A percentile compares a stretch with the other conserved stretches of the same genome.
Evolutionary conservation across 2,329 filamentous ascomycete species (phyloP).

Genomic region (Epichloe amarillans): DNA sequence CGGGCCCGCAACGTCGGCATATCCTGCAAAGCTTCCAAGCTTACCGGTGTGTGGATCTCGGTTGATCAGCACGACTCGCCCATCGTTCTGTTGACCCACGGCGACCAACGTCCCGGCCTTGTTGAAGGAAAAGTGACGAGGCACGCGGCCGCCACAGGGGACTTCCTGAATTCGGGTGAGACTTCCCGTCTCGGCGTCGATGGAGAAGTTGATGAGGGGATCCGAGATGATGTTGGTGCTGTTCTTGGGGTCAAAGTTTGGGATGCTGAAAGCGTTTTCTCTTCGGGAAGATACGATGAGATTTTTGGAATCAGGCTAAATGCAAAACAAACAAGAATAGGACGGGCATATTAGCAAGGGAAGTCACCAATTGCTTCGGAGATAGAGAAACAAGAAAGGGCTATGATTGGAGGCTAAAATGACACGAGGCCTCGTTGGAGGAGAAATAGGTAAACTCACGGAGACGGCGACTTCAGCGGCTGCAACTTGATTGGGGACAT

Average conservation of each 20-base stretch:
- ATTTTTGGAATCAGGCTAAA: conserved; percentile 45
- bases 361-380: background rate
- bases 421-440: no score
- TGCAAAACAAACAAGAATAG: background rate
- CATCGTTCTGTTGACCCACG: conserved; percentile 49
- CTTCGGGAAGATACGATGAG: conserved; percentile 56
- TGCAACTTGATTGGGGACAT: conserved; percentile 27
- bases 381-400: background rate
- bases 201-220: conserved; percentile 51
- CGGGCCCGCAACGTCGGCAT: conserved; percentile 28
- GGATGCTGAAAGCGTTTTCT: conserved; percentile 39
- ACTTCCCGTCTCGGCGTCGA: conserved; percentile 39
- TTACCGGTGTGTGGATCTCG: conserved; percentile 46
- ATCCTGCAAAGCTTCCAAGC: conserved; percentile 34
- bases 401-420: background rate
- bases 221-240: conserved; percentile 40
- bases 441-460: conserved; percentile 27
- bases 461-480: conserved; percentile 46
- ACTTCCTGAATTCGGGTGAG: conserved; percentile 43
- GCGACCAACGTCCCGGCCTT: conserved; percentile 49
- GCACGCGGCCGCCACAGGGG: conserved; percentile 50
- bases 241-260: conserved; percentile 29
- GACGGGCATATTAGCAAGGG: background rate
- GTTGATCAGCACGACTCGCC: conserved; percentile 46
- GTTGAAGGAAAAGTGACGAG: conserved; percentile 57